Percentiles rank a stretch among this genome's conserved stretches.
Evolutionary conservation across 2,329 filamentous ascomycete genomes (phyloP).

Genomic region (Aspergillus neoniger): DNA sequence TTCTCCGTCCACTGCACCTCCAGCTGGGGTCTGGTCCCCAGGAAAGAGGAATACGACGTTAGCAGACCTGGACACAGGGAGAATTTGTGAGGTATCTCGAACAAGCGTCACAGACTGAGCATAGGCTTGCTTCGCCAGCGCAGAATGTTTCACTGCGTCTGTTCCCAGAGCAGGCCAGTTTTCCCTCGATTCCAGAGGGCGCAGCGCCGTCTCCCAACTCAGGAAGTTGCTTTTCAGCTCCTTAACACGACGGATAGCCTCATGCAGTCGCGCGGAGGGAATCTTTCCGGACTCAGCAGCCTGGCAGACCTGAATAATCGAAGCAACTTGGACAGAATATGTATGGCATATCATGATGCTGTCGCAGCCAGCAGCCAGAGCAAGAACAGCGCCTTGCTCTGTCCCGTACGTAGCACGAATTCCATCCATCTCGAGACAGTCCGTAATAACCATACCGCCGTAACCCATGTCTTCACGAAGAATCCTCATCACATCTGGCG

Average conservation of each 20-base stretch:
- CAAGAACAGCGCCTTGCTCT: conserved; percentile 43
- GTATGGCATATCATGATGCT: conserved; percentile 52
- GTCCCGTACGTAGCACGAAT: conserved; percentile 46
- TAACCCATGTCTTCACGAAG: conserved; percentile 47
- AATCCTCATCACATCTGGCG: conserved; percentile 39
- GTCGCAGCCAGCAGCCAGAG: conserved; percentile 47
- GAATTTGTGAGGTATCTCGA: conserved; percentile 29
- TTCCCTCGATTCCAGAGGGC: conserved; percentile 16
- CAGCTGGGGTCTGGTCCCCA: conserved; percentile 34
- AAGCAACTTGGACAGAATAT: conserved; percentile 42
- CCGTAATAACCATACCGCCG: conserved; percentile 48
- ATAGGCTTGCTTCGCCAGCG: conserved; percentile 39
- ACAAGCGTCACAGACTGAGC: conserved; percentile 45
- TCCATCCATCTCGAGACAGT: conserved; percentile 51
- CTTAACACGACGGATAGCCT: conserved; percentile 39
- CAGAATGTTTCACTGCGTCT: conserved; percentile 17
- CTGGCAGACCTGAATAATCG: conserved; percentile 42
- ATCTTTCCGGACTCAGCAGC: conserved; percentile 41
- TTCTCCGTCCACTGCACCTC: conserved; percentile 44
- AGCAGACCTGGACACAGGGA: conserved; percentile 34
- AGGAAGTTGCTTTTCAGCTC: conserved; percentile 41
- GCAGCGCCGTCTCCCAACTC: conserved; percentile 34
- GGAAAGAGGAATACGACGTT: conserved; percentile 44
- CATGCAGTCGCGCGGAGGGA: conserved; percentile 32
- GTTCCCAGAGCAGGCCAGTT: conserved; percentile 28